Evolutionary conservation across 441 rosid species (phyloP), one percentile per base, ranked within the genome.

Genomic region (Erodium trifolium): DNA sequence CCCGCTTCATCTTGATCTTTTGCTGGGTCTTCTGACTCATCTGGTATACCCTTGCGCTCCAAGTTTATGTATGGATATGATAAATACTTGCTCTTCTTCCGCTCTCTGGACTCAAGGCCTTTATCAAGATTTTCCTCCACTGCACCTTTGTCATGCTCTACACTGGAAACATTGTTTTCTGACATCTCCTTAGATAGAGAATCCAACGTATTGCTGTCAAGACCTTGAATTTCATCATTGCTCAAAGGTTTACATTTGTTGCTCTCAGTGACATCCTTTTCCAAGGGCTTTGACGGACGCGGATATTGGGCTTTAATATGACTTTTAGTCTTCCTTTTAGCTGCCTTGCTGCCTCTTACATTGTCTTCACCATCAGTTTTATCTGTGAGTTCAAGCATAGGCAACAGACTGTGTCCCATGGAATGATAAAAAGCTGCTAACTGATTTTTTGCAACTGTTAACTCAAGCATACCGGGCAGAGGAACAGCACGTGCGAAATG

Each of bases 51-150:
- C 67, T 77, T 85, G 10, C 67, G 66, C 65, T 63, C 88, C 82
- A 68, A 76, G 71, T 81, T 81, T 31, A 88, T 78, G 72, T 78
- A 88, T 34, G 94, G 94, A 79, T 82, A 86, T 5, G 86, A 82
- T 73, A 88, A 77, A 69, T 85, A 89, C 82, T 75, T 89, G 80
- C 95, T 89, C 82, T 78, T 87, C 82, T 81, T 89, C 76, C 88
- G 78, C 72, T 82, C 83, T 78, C 92, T 85, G 60, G 76, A 71
- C 35, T 81, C 88, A 63, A 67, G 37, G 37, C 37, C 37, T 5
- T 34, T 34, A 34, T 34, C 37, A 34, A 34, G 37, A 34, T 34
- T 34, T 34, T 5, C 37, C 37, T 34, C 37, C 37, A 34, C 37
- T 34, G 37, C 0, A 34, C 5, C 37, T 34, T 5, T 34, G 37